Evolutionary conservation across 305 asterid species (phyloP).

Genomic region (Fraxinus paxiana): DNA sequence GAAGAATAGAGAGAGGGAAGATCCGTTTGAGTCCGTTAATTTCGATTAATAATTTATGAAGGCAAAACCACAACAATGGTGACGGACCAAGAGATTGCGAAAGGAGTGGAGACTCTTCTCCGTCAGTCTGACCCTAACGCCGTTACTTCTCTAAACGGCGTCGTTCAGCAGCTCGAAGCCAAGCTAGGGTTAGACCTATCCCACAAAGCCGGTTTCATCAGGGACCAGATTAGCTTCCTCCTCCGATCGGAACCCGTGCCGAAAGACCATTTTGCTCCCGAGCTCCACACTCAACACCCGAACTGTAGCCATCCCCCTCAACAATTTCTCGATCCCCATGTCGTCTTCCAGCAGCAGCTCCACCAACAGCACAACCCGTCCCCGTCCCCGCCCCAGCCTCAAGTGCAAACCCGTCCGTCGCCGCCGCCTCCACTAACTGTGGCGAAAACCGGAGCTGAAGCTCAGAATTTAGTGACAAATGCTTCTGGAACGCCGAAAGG

Average conservation of each 20-base stretch:
- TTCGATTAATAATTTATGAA: constrained; percentile 30
- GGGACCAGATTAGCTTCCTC: constrained; percentile 52
- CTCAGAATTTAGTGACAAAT: constrained; percentile 31
- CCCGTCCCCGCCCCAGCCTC: constrained; percentile 25
- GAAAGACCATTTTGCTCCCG: constrained; percentile 45
- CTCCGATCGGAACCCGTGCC: constrained; percentile 48
- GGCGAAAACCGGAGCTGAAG: constrained; percentile 10
- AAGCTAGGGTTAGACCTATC: constrained; percentile 62
- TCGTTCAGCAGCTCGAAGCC: constrained; percentile 63
- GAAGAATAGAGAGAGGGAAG: constrained; percentile 26
- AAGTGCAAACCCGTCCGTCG: constrained; percentile 21
- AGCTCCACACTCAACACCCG: constrained; percentile 34
- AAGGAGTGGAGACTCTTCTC: constrained; percentile 55
- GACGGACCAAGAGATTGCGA: constrained; percentile 66
- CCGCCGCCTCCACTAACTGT: constrained; percentile 3
- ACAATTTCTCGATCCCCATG: constrained; percentile 43
- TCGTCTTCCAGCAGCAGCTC: constrained; percentile 38
- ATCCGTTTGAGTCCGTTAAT: constrained; percentile 39
- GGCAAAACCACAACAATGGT: constrained; percentile 37
- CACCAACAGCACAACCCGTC: constrained; percentile 27
- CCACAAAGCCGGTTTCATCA: constrained; percentile 56
- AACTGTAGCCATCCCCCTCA: constrained; percentile 22
- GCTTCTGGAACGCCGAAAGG: constrained; percentile 52
- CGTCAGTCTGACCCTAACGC: constrained; percentile 63
- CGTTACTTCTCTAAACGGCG: constrained; percentile 57